A percentile compares a stretch with the other conserved stretches of the same genome.
These are phyloP conservation scores for Anaeramoeba flamelloides DNA, from an alignment of 78 protist genomes.

Conservation along the genomic window DNA sequence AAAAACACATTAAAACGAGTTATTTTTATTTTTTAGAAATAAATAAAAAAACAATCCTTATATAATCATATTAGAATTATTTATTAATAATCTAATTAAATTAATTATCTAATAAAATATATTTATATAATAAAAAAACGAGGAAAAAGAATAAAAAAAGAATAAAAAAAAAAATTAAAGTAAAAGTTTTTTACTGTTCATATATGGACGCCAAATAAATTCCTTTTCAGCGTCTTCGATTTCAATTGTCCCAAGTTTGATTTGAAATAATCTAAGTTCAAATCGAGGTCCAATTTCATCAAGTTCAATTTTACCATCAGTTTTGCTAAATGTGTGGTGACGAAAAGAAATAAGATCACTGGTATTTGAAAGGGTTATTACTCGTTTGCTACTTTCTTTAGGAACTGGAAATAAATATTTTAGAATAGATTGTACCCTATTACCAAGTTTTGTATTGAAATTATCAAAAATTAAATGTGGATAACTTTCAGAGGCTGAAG, in stretches of 20 bases:
- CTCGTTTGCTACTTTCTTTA: slow-evolving; percentile 56
- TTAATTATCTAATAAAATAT: too few species aligned
- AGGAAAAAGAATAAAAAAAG: too few species aligned
- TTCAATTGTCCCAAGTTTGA: slow-evolving; percentile 54
- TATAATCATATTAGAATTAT: too few species aligned
- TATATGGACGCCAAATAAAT: slow-evolving; percentile 81
- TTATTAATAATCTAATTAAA: too few species aligned
- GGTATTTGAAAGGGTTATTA: slow-evolving; percentile 73
- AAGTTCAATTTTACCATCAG: slow-evolving; percentile 37
- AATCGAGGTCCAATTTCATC: slow-evolving; percentile 93
- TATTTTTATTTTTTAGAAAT: too few species aligned
- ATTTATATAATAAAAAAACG: too few species aligned
- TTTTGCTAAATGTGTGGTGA: slow-evolving; percentile 49
- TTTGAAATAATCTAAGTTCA: slow-evolving; percentile 40
- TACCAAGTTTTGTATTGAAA: slow-evolving; percentile 70
- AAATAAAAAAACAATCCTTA: too few species aligned
- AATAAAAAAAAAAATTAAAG: too few species aligned
- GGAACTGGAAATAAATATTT: slow-evolving; percentile 91
- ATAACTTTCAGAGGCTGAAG: slow-evolving; percentile 43
- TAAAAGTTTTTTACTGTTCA: slow-evolving; percentile 14
- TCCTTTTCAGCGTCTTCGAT: slow-evolving; percentile 83
- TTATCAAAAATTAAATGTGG: slow-evolving; percentile 90
- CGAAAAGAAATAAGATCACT: slow-evolving; percentile 81
- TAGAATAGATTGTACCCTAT: slow-evolving; percentile 39
- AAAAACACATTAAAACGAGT: too few species aligned